Evolutionary conservation across 331 rosid species (phyloP).

Genomic region (Arachis monticola): DNA sequence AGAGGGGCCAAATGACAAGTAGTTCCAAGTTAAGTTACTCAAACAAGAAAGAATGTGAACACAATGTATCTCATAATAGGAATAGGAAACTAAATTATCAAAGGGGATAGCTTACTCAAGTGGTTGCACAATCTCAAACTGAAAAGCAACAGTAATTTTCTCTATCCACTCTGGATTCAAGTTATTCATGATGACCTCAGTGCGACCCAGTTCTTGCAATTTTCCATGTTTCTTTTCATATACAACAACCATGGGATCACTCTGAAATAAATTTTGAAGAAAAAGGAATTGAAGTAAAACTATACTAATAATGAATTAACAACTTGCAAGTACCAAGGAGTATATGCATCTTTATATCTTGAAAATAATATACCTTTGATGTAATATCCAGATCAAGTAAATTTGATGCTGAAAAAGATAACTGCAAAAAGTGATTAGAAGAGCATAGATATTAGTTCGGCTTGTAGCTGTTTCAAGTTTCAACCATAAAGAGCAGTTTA

Average conservation of each 20-base stretch:
- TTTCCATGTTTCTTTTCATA: constrained; percentile 58
- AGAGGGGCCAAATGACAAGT: constrained; percentile 26
- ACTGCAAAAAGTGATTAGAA: constrained; percentile 53
- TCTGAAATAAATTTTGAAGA: constrained; percentile 49
- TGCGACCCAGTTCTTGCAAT: constrained; percentile 80
- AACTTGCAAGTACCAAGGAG: neutral
- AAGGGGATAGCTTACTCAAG: constrained; percentile 60
- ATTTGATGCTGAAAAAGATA: constrained; percentile 66
- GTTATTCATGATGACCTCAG: constrained; percentile 77
- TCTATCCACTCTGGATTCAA: constrained; percentile 81
- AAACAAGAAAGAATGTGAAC: constrained; percentile 11
- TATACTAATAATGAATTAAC: neutral
- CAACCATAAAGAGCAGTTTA: neutral
- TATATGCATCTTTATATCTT: neutral
- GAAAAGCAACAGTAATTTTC: constrained; percentile 72
- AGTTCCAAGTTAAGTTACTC: neutral
- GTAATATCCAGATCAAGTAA: constrained; percentile 67
- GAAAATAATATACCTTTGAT: constrained; percentile 65
- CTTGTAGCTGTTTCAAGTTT: neutral
- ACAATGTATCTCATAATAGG: constrained; percentile 19
- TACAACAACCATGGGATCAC: constrained; percentile 88
- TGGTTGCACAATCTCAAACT: constrained; percentile 79
- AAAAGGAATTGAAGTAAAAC: constrained; percentile 10
- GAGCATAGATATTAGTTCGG: constrained; percentile 25
- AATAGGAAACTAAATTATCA: neutral